Evolutionary conservation across 352 stramenopile species (phyloP), one percentile per base, ranked within the genome.

Genomic region (Phytophthora sansomeana): DNA sequence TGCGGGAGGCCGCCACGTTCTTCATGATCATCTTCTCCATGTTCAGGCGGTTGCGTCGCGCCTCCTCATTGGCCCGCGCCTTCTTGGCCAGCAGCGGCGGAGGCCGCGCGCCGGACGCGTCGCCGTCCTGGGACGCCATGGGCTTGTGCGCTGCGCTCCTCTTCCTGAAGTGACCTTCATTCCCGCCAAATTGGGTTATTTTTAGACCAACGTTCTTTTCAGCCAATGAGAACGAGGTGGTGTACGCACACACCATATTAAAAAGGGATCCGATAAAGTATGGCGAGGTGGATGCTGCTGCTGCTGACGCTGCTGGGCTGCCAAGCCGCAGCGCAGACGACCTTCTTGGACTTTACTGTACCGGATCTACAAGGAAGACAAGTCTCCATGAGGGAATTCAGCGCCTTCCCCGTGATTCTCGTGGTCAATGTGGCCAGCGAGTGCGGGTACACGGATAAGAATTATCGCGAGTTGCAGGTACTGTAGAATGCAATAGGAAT

Each of bases 21-120:
- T 91, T 92, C 69, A 91, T 83, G 67, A 94, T 90, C 85, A 94
- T 94, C 49, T 91, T 91, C 70, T 94, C 85, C 83, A 92, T 92
- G 60, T 91, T 94, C 33, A 92, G 48, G 14, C 74, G 72, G 67
- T 78, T 92, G 46, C 83, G 85, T 0, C 85, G 82, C 59, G 77
- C 13, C 16, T 93, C 73, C 17, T 90, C 77, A 2, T 69, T 86
- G 39, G 46, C 35, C 42, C 52, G 16, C 36, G 39, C 32, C 54
- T 67, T 74, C 47, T 64, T 72, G 43, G 38, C 41, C 9, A 59
- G 26, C 5, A 64, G 44, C 30, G 53, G 32, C 21, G 21, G 21
- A 24, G 21, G 21, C 21, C 21, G 21, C 32, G 32, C 32, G 32
- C 33, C 9, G 32, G 32, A 38, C 21, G 32, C 62, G 24, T 43